phyloP scores from a whole-genome alignment of 1,284 basidiomycete species.

The Cryptococcus amylolentus region DNA sequence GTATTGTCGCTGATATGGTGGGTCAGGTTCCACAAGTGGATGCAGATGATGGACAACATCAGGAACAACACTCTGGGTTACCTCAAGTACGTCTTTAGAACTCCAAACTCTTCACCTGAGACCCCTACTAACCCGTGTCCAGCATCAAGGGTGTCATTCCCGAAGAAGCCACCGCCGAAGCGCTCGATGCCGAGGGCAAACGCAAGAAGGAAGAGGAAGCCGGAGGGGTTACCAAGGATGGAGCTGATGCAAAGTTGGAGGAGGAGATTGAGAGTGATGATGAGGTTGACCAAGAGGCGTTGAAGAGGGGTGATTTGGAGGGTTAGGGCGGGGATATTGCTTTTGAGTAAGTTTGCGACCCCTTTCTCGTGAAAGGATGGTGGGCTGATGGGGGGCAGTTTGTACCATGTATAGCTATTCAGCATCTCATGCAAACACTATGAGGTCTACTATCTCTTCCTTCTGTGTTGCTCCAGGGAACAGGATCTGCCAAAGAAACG shows the following conservation, averaged over 20 bases:
- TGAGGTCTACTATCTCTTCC: too few species aligned
- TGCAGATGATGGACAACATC: slow-evolving; percentile 41
- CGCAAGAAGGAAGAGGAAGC: slow-evolving; percentile 51
- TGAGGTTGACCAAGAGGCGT: slow-evolving; percentile 60
- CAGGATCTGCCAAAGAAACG: too few species aligned
- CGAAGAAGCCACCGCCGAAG: slow-evolving; percentile 49
- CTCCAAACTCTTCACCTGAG: slow-evolving; percentile 55
- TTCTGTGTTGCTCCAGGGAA: too few species aligned
- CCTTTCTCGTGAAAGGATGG: too few species aligned
- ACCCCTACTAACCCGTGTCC: background rate
- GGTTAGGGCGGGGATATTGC: slow-evolving; percentile 50
- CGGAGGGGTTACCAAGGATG: background rate
- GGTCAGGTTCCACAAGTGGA: slow-evolving; percentile 45
- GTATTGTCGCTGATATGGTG: slow-evolving; percentile 1
- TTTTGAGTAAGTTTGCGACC: too few species aligned
- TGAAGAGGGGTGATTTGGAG: slow-evolving; percentile 65
- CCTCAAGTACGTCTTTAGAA: slow-evolving; percentile 13
- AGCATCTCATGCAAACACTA: too few species aligned
- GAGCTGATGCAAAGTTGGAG: slow-evolving; percentile 23
- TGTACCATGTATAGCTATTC: too few species aligned
- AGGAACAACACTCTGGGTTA: slow-evolving; percentile 26
- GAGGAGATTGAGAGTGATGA: slow-evolving; percentile 54
- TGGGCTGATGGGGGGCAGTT: too few species aligned
- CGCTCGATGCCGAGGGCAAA: slow-evolving; percentile 61
- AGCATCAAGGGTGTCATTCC: slow-evolving; percentile 71